These are phyloP conservation scores for Hydnomerulius pinastri DNA, from an alignment of 768 basidiomycete genomes.

Conservation along the genomic window DNA sequence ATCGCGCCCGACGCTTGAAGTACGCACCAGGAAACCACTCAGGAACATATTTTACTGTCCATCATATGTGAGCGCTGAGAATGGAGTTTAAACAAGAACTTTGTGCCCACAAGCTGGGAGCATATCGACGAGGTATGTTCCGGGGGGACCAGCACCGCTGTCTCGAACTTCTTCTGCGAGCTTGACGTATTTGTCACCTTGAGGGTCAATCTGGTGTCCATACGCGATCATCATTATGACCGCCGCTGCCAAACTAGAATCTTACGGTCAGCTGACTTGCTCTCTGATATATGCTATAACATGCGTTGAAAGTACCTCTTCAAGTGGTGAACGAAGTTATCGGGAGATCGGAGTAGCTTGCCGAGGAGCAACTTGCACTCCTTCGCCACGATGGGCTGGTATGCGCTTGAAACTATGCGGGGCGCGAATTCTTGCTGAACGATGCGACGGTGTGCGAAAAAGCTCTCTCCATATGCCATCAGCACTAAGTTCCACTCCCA, in stretches of 20 bases:
- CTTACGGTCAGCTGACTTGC: too few relatives aligned
- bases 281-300: not conserved
- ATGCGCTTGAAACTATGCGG: not conserved
- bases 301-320: not conserved
- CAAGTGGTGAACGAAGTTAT: not conserved
- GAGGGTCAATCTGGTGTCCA: constrained; percentile 34
- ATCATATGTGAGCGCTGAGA: not conserved
- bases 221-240: constrained; percentile 39
- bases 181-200: constrained; percentile 36
- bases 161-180: constrained; percentile 24
- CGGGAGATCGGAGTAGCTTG: not conserved
- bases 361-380: not conserved
- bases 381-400: too few relatives aligned
- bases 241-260: constrained; percentile 3
- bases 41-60: constrained; percentile 19
- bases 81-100: not conserved
- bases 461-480: not conserved
- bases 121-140: constrained; percentile 5
- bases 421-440: not conserved
- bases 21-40: constrained; percentile 32
- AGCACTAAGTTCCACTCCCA: not conserved
- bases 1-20: constrained; percentile 29
- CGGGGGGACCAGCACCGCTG: not conserved
- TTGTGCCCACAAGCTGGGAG: constrained; percentile 6
- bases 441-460: not conserved